Evolutionary conservation across 768 basidiomycete genomes (phyloP), one percentile per base, ranked within the genome.

Genomic region (Macrolepiota dolichaula): DNA sequence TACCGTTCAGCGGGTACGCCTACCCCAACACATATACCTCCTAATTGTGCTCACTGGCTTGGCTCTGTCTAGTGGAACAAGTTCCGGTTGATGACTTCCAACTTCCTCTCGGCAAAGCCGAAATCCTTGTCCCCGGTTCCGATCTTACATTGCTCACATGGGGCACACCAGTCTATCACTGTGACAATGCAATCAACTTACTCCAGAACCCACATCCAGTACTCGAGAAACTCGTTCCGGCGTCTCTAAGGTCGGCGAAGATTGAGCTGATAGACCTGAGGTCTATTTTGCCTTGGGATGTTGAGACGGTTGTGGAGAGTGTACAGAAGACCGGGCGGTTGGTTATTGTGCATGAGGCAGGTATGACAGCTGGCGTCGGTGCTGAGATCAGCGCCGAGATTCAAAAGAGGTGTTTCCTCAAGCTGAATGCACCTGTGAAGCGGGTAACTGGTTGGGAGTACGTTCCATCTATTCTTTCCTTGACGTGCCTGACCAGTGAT

Each of bases 361-460:
- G 93, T 2, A 82, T 86, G 69, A 91, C 89, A 1, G 93, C 86
- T 1, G 92, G 95, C 22, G 90, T 88, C n/a, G 94, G 93, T 11
- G 89, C 88, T 12, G 93, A 98, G 70, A 92, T 98, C 46, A 87
- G 89, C n/a, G 91, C 92, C 0, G 92, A 96, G 73, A 78, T 98
- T 4, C 93, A 93, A 76, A 89, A 89, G 73, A 77, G 89, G 61
- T 94, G 91, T 65, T 97, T 97, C 76, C 77, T 97, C 68, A 89
- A 88, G 71, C 74, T 98, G 53, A 85, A 92, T 57, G 94, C 95
- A 7, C 95, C 95, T 0, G 89, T 98, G 24, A 89, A 82, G 68
- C 78, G 94, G 42, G 85, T 98, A 17, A 85, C 91, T 2, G 93
- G 92, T 29, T 98, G 96, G 96, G 95, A 97, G 94, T 96, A 68